Evolutionary conservation across 2,329 filamentous ascomycete genomes (phyloP), one percentile per base, ranked within the genome.

Genomic region (Macroventuria anomochaeta): DNA sequence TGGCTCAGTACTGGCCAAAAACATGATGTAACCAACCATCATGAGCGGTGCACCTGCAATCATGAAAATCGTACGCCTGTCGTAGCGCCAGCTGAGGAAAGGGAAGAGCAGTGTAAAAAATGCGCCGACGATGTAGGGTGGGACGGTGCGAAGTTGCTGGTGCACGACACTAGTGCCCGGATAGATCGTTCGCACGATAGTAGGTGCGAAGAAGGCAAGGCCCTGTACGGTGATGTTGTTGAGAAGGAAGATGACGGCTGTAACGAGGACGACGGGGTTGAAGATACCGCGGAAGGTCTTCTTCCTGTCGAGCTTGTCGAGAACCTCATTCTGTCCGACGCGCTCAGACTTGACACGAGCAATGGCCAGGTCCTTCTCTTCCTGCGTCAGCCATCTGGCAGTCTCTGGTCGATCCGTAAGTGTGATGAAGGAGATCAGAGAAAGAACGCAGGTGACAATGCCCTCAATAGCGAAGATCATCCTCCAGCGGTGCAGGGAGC

Each of bases 381-480:
- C 85, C 20, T 81, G 76, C 0, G 78, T 80, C 1, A 91, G 80
- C 88, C 88, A 91, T 11, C 77, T 75, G 0, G 88, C 88, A 0
- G 86, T 88, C 49, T 82, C 86, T 0, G 88, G 88, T 0, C 87
- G 80, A 67, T 91, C 88, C 0, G 88, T 89, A 15, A 90, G 74
- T 0, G 84, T 87, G 62, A 86, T 59, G 68, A 89, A 88, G 1
- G 82, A 74, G 29, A 90, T 76, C 1, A 89, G n/a, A 0, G 81
- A 79, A 0, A 90, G 70, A 0, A 79, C 77, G 55, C 76, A 77
- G 1, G 84, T 86, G 59, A 88, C 83, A 62, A 89, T 84, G 17
- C 88, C 88, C 67, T 90, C 88, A n/a, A 90, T 84, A 3, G 80
- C 82, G 48, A 90, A 90, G 44, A 90, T 88, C 86, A 89, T 88